phyloP scores from a whole-genome alignment of 1,139 yeast species.

The Candida labiduridarum region DNA sequence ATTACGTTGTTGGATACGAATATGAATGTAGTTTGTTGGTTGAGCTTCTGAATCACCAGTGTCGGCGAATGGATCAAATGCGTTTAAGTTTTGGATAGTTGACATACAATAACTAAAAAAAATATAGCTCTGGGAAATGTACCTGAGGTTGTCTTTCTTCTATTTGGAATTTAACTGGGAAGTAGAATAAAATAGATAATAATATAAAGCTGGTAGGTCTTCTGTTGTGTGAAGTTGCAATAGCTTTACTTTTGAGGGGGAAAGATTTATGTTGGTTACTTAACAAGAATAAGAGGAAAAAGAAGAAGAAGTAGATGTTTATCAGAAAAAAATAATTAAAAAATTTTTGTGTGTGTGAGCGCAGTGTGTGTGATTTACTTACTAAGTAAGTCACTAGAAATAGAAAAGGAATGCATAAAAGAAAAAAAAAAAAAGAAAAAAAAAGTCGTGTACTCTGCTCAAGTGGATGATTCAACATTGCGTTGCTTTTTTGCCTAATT shows the following conservation, averaged over 20 bases:
- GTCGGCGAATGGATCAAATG: conserved; percentile 99
- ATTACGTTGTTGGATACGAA: conserved; percentile 99
- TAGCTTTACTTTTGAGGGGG: no score
- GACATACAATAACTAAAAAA: conserved; percentile 48
- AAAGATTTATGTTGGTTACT: no score
- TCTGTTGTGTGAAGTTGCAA: no score
- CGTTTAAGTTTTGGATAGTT: conserved; percentile 96
- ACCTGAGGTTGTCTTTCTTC: not conserved
- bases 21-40: conserved; percentile 93
- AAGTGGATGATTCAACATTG: not conserved
- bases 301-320: not conserved
- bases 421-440: not conserved
- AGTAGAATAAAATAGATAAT: not conserved
- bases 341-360: not conserved
- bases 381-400: not conserved
- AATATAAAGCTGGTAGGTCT: no score
- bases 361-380: not conserved
- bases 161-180: not conserved
- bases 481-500: not conserved
- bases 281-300: no score
- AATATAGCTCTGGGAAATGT: not conserved
- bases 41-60: conserved; percentile 99
- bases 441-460: not conserved
- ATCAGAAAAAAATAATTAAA: not conserved
- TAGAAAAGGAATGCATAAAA: no score